These are phyloP conservation scores for Hypoxylon sp. DNA, from an alignment of 2,329 filamentous ascomycete genomes.

Conservation along the genomic window DNA sequence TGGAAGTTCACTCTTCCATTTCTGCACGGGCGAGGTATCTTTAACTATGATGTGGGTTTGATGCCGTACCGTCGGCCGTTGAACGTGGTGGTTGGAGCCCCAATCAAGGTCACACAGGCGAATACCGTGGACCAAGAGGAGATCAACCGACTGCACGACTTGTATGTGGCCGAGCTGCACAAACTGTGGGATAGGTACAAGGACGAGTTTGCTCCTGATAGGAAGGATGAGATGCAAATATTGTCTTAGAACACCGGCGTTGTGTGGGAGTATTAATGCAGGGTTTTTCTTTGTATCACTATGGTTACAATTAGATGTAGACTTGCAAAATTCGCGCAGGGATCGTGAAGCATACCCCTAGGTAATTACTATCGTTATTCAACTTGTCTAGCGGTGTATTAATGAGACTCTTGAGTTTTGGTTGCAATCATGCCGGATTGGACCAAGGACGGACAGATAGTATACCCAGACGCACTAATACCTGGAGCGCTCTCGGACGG, in stretches of 20 bases:
- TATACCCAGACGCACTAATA: too few relatives aligned
- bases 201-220: slow-evolving; percentile 76
- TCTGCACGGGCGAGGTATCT: slow-evolving; percentile 90
- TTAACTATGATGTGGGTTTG: slow-evolving; percentile 97
- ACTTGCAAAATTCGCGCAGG: slow-evolving; percentile 13
- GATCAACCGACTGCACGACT: slow-evolving; percentile 82
- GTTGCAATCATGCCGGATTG: background rate
- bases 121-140: slow-evolving; percentile 79
- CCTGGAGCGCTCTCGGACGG: too few relatives aligned
- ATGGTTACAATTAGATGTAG: slow-evolving; percentile 13
- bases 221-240: slow-evolving; percentile 77
- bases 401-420: background rate
- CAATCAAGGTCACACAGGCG: slow-evolving; percentile 77
- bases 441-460: background rate
- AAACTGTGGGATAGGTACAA: slow-evolving; percentile 84
- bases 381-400: background rate
- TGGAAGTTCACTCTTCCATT: slow-evolving; percentile 95
- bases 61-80: slow-evolving; percentile 93
- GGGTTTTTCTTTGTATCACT: slow-evolving; percentile 12
- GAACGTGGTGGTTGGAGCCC: slow-evolving; percentile 89
- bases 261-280: slow-evolving; percentile 6
- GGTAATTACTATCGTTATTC: slow-evolving; percentile 14
- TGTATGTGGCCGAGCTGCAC: slow-evolving; percentile 83
- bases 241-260: slow-evolving; percentile 55
- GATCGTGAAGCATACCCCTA: slow-evolving; percentile 5